Percentiles rank a stretch among this genome's conserved stretches.
Evolutionary conservation across 495 filamentous ascomycete genomes (phyloP).

Genomic region (Umbilicaria muhlenbergii): DNA sequence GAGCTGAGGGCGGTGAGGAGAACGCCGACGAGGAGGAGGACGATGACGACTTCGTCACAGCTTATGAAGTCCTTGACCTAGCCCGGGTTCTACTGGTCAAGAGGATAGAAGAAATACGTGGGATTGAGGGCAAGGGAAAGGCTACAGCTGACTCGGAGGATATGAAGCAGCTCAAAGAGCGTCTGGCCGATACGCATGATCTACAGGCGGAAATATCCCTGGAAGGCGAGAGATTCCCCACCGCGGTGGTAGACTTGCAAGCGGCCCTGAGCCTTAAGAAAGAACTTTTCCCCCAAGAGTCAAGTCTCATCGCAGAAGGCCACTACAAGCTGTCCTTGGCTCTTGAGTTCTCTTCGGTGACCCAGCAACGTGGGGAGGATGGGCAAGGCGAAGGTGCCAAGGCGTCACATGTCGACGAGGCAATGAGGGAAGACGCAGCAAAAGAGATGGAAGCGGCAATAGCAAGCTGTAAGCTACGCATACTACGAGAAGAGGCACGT

Average conservation of each 20-base stretch:
- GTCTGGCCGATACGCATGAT: slow-evolving; percentile 80
- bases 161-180: slow-evolving; percentile 55
- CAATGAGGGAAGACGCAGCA: slow-evolving; percentile 59
- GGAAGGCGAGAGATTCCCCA: slow-evolving; percentile 77
- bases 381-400: slow-evolving; percentile 16
- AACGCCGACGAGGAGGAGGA: slow-evolving; percentile 45
- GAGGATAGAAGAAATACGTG: slow-evolving; percentile 38
- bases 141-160: slow-evolving; percentile 31
- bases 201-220: slow-evolving; percentile 86
- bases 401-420: slow-evolving; percentile 40
- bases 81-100: slow-evolving; percentile 65
- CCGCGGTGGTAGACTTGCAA: slow-evolving; percentile 66
- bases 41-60: slow-evolving; percentile 79
- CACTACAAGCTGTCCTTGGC: slow-evolving; percentile 93
- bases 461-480: slow-evolving; percentile 56
- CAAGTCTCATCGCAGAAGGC: slow-evolving; percentile 74
- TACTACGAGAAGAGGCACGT: slow-evolving; percentile 54
- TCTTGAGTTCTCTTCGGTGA: slow-evolving; percentile 81
- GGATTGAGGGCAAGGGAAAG: slow-evolving; percentile 31
- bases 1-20: slow-evolving; percentile 26
- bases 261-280: slow-evolving; percentile 61
- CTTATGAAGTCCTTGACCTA: slow-evolving; percentile 84
- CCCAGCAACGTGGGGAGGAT: slow-evolving; percentile 36
- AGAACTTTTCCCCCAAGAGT: slow-evolving; percentile 59
- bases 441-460: slow-evolving; percentile 72